Base-by-base conservation (phyloP, 2,329 filamentous ascomycete genomes). In the Colletotrichum tropicale region DNA sequence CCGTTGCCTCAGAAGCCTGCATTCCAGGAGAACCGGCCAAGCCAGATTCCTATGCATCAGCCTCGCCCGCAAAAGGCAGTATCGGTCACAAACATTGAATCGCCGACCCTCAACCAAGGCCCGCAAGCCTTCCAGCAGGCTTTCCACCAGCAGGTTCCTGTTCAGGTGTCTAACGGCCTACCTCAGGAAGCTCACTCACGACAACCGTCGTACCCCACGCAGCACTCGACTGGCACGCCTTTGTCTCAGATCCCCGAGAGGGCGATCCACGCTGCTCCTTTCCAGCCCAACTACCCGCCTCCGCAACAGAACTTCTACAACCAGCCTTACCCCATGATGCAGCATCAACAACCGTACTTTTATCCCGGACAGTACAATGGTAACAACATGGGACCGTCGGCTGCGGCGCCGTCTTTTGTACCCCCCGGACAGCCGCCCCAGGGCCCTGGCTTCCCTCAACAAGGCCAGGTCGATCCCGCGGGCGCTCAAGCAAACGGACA, bases 51-150 rank as follows among this genome's bases (percentile, higher is more conserved):
- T 1, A 98, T 98, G 93, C 95, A 98, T 83, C 97, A 98, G 83
- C 97, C 97, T 73, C 94, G 95, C 68, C 96, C 97, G 10, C 96
- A 98, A 84, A 98, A 98, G 88, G 90, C 96, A 8, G 95, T 98
- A 36, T 98, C 96, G 12, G 93, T 98, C 74, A 95, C 95, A 73
- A 96, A 95, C 80, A 98, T 98, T 79, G 97, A 98, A 84, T 94
- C 94, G 9, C 95, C 96, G 6, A 92, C 91, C 7, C 89, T 86
- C 79, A 82, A 85, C 67, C 88, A 87, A 80, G 81, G 94, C 78
- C 92, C 95, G 78, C 95, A 95, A 80, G 94, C 95, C 1, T 98
- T 98, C 80, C 94, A 96, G 80, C 95, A 96, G 82, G 95, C 96
- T 0, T 98, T 98, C 88, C 96, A 98, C 79, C 96, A 98, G 80